Base-by-base conservation (phyloP, 441 rosid genomes). In the Populus trichocarpa region DNA sequence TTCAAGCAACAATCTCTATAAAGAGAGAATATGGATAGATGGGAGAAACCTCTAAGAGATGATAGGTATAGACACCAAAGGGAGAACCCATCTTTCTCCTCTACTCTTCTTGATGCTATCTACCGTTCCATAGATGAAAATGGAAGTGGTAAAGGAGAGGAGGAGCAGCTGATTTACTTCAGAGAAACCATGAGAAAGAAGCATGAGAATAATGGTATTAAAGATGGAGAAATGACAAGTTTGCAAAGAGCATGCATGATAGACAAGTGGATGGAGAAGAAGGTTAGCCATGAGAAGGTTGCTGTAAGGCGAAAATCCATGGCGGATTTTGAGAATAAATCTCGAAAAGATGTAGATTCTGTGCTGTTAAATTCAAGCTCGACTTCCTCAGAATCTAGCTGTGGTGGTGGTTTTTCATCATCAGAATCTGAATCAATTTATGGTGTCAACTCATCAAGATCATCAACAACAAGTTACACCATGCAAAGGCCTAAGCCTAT, bases 61-160 rank as follows among this genome's bases (percentile, higher is more conserved):
- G 32, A 74, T 61, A 84, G 85, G 86, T 65, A 78, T 40, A 78
- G 75, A 57, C 85, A 88, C 78, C 81, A 79, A 66, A 74, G 76
- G 40, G 75, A 83, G 23, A 88, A 79, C 87, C 98, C 99, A 23
- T 96, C 99, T 75, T 96, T 96, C 86, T 96, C 99, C 59, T 92
- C 99, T 20, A 85, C 89, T 79, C 92, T 96, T 40, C 97, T 96
- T 50, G 99, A 96, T 76, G 87, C 90, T 80, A 94, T 96, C 72
- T 96, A 91, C 88, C 94, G 95, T 66, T 94, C 99, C 59, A 90
- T 92, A 67, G 97, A 92, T 36, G 93, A 88, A 20, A 77, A 83
- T 59, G 65, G 65, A 4, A 80, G 83, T 8, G 83, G 77, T 33
- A 59, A 79, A 67, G 73, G 76, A 14, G 83, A 69, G 4, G 83